A percentile compares a stretch with the other conserved stretches of the same genome.
phyloP scores from a whole-genome alignment of 768 basidiomycete species.

The Psilocybe subaeruginosa region DNA sequence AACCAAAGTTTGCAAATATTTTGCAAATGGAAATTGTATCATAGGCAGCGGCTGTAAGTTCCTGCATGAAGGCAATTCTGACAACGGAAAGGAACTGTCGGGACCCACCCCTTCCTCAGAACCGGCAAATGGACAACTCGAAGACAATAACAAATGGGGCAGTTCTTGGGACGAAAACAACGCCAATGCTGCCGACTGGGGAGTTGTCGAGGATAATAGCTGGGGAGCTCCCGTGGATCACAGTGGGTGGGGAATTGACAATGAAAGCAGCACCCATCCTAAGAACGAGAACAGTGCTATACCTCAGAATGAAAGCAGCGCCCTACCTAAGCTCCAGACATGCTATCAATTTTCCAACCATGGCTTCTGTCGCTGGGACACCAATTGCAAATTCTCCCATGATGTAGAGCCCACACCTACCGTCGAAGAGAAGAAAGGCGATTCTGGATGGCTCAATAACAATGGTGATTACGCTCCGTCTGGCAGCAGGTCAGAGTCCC shows the following conservation, averaged over 20 bases:
- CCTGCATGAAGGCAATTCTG: background rate
- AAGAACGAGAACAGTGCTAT: too few species aligned
- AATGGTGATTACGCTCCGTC: background rate
- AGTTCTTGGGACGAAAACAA: background rate
- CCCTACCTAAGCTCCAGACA: background rate
- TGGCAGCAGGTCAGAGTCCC: constrained; percentile 2
- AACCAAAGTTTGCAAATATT: background rate
- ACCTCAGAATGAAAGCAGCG: background rate
- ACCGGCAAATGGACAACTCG: background rate
- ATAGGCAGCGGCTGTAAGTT: background rate
- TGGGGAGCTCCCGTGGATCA: constrained; percentile 9
- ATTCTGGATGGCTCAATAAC: background rate
- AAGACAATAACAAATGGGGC: constrained; percentile 17
- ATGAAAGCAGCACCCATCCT: background rate
- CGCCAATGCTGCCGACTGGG: background rate
- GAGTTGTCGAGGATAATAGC: background rate
- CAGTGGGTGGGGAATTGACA: constrained; percentile 14
- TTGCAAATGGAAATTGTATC: background rate
- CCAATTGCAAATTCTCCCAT: constrained; percentile 27
- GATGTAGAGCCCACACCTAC: constrained; percentile 10
- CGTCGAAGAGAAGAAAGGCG: background rate
- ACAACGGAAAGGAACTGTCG: background rate
- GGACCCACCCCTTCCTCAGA: background rate
- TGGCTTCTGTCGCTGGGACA: constrained; percentile 22
- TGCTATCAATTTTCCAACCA: constrained; percentile 16